Conservation (phyloP, 345 rosid species). For the Fremontodendron californicum region DNA sequence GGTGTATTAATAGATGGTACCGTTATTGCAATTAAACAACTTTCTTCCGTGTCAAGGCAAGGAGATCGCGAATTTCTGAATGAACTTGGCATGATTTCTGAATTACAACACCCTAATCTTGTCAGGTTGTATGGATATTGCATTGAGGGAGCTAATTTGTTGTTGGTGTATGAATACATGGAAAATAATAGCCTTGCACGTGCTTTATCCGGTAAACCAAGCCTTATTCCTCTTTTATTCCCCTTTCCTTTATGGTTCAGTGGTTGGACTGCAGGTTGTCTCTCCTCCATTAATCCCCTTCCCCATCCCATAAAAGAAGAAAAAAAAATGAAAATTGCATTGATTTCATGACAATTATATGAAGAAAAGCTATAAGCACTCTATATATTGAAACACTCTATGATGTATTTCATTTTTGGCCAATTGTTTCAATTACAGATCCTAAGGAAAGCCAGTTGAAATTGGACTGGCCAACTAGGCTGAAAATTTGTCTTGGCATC, state of each 20-base stretch:
- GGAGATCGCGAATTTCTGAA: conserved; percentile 28
- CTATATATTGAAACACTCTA: not conserved
- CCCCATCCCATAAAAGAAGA: not conserved
- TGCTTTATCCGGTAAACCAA: conserved; percentile 26
- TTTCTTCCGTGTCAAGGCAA: conserved; percentile 36
- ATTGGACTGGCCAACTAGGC: conserved; percentile 58
- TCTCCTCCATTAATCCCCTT: not conserved
- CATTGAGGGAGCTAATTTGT: conserved; percentile 26
- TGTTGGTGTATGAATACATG: conserved; percentile 37
- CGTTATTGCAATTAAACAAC: conserved; percentile 34
- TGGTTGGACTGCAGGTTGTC: not conserved
- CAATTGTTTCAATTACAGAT: not conserved
- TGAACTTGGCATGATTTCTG: conserved; percentile 36
- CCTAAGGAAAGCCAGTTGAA: conserved; percentile 18
- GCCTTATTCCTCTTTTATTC: not conserved
- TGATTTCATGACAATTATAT: not conserved
- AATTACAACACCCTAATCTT: conserved; percentile 36
- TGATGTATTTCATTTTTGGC: not conserved
- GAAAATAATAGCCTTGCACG: conserved; percentile 31
- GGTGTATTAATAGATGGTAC: conserved; percentile 37
- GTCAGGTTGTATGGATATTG: conserved; percentile 34
- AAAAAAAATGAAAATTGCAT: not conserved
- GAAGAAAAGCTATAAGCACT: not conserved
- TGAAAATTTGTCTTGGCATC: conserved; percentile 53
- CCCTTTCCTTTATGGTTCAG: not conserved